A percentile compares a stretch with the other conserved stretches of the same genome.
Conservation (phyloP, 2,329 filamentous ascomycete species). For the Xylariaceae sp. region DNA sequence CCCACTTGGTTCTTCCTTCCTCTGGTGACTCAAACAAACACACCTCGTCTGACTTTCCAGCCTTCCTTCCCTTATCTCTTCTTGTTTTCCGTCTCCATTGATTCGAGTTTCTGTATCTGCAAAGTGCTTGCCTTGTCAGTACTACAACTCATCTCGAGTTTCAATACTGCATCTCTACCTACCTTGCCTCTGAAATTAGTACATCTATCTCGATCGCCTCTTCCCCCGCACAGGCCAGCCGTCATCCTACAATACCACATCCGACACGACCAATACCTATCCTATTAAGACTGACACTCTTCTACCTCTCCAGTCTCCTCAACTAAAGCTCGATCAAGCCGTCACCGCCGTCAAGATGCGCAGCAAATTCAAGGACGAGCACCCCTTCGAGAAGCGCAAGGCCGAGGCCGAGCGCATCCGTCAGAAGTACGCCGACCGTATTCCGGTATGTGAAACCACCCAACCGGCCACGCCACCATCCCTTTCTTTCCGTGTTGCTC, state of each 20-base stretch:
- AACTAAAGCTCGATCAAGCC: conserved; percentile 7
- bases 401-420: conserved; percentile 98
- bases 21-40: neutral
- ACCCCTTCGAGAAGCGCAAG: conserved; percentile 99
- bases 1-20: neutral
- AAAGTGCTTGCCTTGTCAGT: too few relatives aligned
- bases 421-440: conserved; percentile 97
- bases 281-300: too few relatives aligned
- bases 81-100: conserved; percentile 1
- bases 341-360: conserved; percentile 62
- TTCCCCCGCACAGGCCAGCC: too few relatives aligned
- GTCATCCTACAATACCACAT: too few relatives aligned
- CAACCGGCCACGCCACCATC: too few relatives aligned
- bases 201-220: too few relatives aligned
- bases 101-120: too few relatives aligned
- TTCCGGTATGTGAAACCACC: conserved; percentile 89
- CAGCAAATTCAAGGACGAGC: conserved; percentile 99
- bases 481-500: too few relatives aligned
- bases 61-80: conserved; percentile 11
- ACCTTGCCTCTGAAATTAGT: too few relatives aligned
- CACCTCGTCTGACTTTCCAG: conserved; percentile 1
- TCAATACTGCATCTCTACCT: too few relatives aligned
- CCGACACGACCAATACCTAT: too few relatives aligned
- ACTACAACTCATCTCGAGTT: too few relatives aligned
- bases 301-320: conserved; percentile 16